Evolutionary conservation across 768 basidiomycete genomes (phyloP).

Genomic region (Calocybe gangraenosa): DNA sequence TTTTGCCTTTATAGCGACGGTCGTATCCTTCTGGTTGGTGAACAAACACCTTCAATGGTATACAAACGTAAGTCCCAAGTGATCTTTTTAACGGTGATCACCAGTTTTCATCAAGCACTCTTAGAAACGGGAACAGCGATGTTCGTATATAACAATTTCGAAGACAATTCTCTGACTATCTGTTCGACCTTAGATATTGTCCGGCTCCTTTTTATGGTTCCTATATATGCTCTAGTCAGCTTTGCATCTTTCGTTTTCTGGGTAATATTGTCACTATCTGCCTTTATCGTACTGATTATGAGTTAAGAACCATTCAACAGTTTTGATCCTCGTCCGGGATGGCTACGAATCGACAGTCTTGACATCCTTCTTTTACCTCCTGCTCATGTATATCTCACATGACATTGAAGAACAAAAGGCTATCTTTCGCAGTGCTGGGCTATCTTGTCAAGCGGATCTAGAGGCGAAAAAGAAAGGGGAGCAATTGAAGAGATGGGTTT

Average conservation of each 20-base stretch:
- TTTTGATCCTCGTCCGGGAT: slow-evolving; percentile 65
- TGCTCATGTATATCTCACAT: slow-evolving; percentile 66
- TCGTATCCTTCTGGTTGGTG: slow-evolving; percentile 71
- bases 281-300: neutral
- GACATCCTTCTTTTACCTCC: slow-evolving; percentile 75
- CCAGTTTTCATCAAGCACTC: neutral
- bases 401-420: slow-evolving; percentile 56
- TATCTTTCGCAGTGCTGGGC: slow-evolving; percentile 51
- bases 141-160: slow-evolving; percentile 27
- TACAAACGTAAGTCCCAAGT: slow-evolving; percentile 43
- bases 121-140: slow-evolving; percentile 68
- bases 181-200: slow-evolving; percentile 49
- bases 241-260: slow-evolving; percentile 69
- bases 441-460: slow-evolving; percentile 53
- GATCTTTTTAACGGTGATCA: neutral
- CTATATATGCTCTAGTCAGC: slow-evolving; percentile 66
- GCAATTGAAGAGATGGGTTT: slow-evolving; percentile 57
- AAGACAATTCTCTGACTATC: neutral
- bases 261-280: slow-evolving; percentile 31
- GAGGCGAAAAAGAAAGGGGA: slow-evolving; percentile 39
- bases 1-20: slow-evolving; percentile 52
- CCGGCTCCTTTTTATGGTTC: slow-evolving; percentile 74
- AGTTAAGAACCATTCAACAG: slow-evolving; percentile 59
- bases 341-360: slow-evolving; percentile 75
- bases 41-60: slow-evolving; percentile 70